Conservation (phyloP, 768 basidiomycete genomes). For the Hygrocybe punicea region DNA sequence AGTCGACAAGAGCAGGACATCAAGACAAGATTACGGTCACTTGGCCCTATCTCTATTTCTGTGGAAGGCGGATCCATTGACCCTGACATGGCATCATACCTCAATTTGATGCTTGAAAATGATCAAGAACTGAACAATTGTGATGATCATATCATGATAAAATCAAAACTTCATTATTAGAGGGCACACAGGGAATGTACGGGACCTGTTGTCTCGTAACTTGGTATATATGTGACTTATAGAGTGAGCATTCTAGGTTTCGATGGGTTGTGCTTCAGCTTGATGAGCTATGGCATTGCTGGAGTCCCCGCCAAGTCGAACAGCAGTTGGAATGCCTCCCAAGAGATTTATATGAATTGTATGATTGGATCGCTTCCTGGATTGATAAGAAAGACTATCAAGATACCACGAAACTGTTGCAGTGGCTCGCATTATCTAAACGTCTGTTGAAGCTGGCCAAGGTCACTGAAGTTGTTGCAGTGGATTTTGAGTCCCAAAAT, state of each 20-base stretch:
- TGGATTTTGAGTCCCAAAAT: slow-evolving; percentile 8
- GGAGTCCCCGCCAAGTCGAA: slow-evolving; percentile 8
- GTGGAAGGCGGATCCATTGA: background rate
- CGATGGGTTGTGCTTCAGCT: slow-evolving; percentile 22
- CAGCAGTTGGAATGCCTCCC: slow-evolving; percentile 15
- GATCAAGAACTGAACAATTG: background rate
- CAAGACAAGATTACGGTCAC: background rate
- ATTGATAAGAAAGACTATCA: slow-evolving; percentile 14
- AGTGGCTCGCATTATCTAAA: slow-evolving; percentile 15
- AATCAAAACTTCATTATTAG: slow-evolving; percentile 2
- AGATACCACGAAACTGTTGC: slow-evolving; percentile 12
- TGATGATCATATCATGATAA: background rate
- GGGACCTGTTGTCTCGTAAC: background rate
- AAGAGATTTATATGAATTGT: slow-evolving; percentile 13
- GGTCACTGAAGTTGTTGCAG: slow-evolving; percentile 18
- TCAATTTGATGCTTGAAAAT: background rate
- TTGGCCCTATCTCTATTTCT: background rate
- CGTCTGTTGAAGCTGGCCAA: slow-evolving; percentile 18
- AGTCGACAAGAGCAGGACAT: slow-evolving; percentile 16
- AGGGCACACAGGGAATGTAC: slow-evolving; percentile 8
- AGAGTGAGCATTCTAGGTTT: slow-evolving; percentile 15
- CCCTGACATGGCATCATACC: slow-evolving; percentile 6
- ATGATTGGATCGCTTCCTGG: slow-evolving; percentile 18
- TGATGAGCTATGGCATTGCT: slow-evolving; percentile 12
- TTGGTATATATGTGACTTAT: background rate